A percentile compares a stretch with the other conserved stretches of the same genome.
These are phyloP conservation scores for Triticum dicoccoides DNA, from an alignment of 176 grass and related monocot species.

Conservation along the genomic window DNA sequence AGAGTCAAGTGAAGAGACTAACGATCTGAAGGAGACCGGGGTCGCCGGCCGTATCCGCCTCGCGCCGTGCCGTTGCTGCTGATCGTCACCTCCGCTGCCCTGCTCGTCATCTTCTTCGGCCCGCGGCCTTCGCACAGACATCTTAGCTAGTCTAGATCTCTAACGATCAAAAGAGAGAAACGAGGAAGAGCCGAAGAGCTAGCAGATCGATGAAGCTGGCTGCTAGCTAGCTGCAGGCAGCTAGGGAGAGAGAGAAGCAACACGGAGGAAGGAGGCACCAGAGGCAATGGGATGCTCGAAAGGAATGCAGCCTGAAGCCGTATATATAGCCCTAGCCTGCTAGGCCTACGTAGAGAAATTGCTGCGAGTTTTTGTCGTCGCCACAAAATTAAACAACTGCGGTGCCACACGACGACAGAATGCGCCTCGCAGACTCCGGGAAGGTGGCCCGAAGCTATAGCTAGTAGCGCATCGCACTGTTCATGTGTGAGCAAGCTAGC, in stretches of 20 bases:
- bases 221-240: neutral
- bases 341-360: neutral
- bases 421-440: neutral
- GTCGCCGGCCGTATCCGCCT: neutral
- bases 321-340: neutral
- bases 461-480: neutral
- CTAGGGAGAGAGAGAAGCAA: neutral
- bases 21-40: constrained; percentile 18
- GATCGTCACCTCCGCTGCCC: neutral
- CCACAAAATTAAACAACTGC: neutral
- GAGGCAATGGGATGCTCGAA: neutral
- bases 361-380: constrained; percentile 2
- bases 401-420: neutral
- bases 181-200: neutral
- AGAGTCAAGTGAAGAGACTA: neutral
- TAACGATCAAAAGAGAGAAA: neutral
- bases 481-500: neutral
- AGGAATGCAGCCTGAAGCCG: neutral
- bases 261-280: neutral
- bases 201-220: neutral
- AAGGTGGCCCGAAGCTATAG: neutral
- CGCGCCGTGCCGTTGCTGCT: neutral
- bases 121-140: constrained; percentile 23
- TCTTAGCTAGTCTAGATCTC: neutral
- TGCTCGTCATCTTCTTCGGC: neutral